Percentiles rank a stretch among this genome's conserved stretches.
These are phyloP conservation scores for Phaseolus lunatus DNA, from an alignment of 306 rosid genomes.

Conservation along the genomic window DNA sequence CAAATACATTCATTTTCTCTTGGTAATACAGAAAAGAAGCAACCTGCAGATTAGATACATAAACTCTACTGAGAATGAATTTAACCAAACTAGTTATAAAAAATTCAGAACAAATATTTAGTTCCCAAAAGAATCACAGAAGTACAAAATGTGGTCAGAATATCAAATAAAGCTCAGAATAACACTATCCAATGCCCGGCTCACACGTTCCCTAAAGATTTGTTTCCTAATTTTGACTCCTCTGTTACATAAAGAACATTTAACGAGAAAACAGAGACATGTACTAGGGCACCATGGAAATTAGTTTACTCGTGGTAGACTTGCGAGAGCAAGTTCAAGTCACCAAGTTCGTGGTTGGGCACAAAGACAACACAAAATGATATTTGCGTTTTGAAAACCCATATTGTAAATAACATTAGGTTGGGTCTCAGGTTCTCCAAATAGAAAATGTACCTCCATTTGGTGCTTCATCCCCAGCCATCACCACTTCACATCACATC, in stretches of 20 bases:
- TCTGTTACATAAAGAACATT: slow-evolving; percentile 5
- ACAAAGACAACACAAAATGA: no score
- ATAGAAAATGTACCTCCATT: no score
- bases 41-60: slow-evolving; percentile 60
- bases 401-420: no score
- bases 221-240: background rate
- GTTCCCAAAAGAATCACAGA: slow-evolving; percentile 32
- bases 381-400: no score
- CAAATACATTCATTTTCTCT: slow-evolving; percentile 89
- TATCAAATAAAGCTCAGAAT: slow-evolving; percentile 27
- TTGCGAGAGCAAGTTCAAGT: no score
- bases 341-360: no score
- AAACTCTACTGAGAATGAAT: slow-evolving; percentile 30
- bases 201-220: slow-evolving; percentile 21
- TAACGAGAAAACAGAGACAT: no score
- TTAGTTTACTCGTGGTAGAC: no score
- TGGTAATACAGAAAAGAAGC: slow-evolving; percentile 81
- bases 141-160: slow-evolving; percentile 22
- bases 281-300: no score
- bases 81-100: slow-evolving; percentile 28
- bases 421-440: no score
- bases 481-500: no score
- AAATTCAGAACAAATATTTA: slow-evolving; percentile 15
- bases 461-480: no score
- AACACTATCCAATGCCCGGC: background rate